These are phyloP conservation scores for Lophiotrema nucula DNA, from an alignment of 495 filamentous ascomycete species.

Conservation along the genomic window DNA sequence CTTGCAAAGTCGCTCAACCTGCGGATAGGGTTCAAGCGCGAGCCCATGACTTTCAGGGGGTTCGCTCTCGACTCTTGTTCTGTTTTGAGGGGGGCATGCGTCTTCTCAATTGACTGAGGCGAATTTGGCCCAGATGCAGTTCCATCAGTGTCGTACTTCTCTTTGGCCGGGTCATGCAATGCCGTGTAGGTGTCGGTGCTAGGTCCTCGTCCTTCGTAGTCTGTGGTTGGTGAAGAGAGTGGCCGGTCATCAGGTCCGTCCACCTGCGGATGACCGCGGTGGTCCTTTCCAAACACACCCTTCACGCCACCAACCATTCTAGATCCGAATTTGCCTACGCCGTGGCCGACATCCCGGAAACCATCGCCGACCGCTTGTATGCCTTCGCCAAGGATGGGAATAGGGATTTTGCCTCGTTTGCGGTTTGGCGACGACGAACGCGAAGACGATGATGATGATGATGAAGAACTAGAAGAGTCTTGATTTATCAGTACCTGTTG, in stretches of 20 bases:
- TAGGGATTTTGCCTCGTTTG: conserved; percentile 36
- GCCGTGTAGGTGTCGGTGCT: conserved; percentile 25
- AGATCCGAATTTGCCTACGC: conserved; percentile 59
- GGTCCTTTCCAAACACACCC: conserved; percentile 46
- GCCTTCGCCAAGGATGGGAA: conserved; percentile 51
- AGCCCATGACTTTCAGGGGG: conserved; percentile 13
- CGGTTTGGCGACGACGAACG: conserved; percentile 35
- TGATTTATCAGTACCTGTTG: conserved; percentile 62
- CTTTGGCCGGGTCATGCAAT: conserved; percentile 13
- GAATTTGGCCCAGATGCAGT: conserved; percentile 17
- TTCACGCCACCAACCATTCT: conserved; percentile 46
- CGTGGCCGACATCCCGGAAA: conserved; percentile 47
- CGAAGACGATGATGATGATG: conserved; percentile 33
- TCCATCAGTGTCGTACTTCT: conserved; percentile 4
- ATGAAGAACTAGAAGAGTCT: conserved; percentile 21
- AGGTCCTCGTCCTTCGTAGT: conserved; percentile 19
- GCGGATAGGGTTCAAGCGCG: conserved; percentile 25
- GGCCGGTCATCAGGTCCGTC: conserved; percentile 17
- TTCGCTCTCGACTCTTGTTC: neutral
- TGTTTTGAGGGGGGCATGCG: neutral
- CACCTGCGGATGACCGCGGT: conserved; percentile 16
- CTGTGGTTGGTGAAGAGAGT: conserved; percentile 14
- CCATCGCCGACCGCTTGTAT: conserved; percentile 50
- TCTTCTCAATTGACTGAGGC: conserved; percentile 17
- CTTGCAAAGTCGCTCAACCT: conserved; percentile 42